These are phyloP conservation scores for Hypoxylon cercidicola DNA, from an alignment of 495 filamentous ascomycete species.

Conservation along the genomic window DNA sequence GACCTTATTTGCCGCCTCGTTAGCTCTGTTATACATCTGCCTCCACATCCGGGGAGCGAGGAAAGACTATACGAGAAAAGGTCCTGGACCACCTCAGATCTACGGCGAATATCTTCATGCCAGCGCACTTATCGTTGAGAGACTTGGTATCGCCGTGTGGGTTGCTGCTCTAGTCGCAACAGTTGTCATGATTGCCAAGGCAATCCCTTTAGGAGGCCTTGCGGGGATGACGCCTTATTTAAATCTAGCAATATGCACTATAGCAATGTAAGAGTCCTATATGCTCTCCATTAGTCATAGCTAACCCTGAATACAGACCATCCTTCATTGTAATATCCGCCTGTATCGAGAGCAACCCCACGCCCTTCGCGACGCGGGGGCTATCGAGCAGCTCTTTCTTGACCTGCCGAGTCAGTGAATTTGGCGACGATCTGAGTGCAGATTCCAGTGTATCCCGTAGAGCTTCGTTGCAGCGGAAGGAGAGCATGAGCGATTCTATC, in stretches of 20 bases:
- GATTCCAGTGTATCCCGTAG: constrained; percentile 45
- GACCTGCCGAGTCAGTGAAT: constrained; percentile 22
- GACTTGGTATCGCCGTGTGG: constrained; percentile 42
- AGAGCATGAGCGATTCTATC: constrained; percentile 39
- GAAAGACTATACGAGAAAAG: constrained; percentile 28
- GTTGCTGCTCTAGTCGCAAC: constrained; percentile 40
- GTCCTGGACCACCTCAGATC: constrained; percentile 35
- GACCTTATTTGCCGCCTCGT: constrained; percentile 34
- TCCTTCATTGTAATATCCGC: constrained; percentile 40
- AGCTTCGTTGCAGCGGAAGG: constrained; percentile 38
- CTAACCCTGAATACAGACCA: constrained; percentile 28
- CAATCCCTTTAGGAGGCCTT: constrained; percentile 17
- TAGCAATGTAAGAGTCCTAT: constrained; percentile 39
- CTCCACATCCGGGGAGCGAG: constrained; percentile 42
- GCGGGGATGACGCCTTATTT: constrained; percentile 34
- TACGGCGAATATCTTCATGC: constrained; percentile 44
- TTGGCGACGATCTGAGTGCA: constrained; percentile 29
- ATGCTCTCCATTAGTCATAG: not conserved
- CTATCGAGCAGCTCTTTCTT: constrained; percentile 37
- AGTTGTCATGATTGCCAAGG: constrained; percentile 36
- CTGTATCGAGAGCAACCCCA: constrained; percentile 41
- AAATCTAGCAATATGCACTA: constrained; percentile 37
- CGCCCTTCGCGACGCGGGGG: constrained; percentile 38
- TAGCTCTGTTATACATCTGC: constrained; percentile 42
- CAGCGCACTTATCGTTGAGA: constrained; percentile 46